phyloP scores from a whole-genome alignment of 768 basidiomycete genomes.

The Tylopilus intermedius region DNA sequence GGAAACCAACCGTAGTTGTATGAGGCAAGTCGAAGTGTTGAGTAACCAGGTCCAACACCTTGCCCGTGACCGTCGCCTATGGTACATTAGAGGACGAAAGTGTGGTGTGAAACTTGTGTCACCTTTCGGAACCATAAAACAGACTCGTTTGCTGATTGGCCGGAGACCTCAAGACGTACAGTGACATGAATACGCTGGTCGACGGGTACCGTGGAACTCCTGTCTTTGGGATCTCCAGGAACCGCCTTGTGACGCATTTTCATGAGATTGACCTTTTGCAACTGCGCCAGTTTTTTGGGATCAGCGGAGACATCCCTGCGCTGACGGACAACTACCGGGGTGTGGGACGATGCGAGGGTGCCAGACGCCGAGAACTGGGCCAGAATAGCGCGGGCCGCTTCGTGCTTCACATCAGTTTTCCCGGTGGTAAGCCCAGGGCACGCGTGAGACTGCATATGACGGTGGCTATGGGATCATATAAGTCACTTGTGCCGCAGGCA shows the following conservation, averaged over 20 bases:
- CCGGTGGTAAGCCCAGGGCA: slow-evolving; percentile 35
- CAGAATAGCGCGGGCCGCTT: slow-evolving; percentile 48
- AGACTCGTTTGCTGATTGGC: slow-evolving; percentile 34
- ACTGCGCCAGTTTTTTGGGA: slow-evolving; percentile 49
- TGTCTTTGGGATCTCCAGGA: slow-evolving; percentile 59
- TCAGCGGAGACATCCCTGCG: slow-evolving; percentile 39
- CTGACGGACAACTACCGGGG: slow-evolving; percentile 27
- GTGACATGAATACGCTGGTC: slow-evolving; percentile 58
- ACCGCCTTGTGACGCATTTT: slow-evolving; percentile 69
- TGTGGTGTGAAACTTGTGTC: neutral
- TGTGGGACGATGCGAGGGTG: slow-evolving; percentile 11
- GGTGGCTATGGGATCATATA: slow-evolving; percentile 45
- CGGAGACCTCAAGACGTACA: slow-evolving; percentile 30
- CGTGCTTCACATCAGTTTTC: slow-evolving; percentile 33
- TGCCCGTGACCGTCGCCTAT: slow-evolving; percentile 55
- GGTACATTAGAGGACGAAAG: slow-evolving; percentile 3
- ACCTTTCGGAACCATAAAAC: slow-evolving; percentile 75
- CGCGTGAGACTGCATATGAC: slow-evolving; percentile 57
- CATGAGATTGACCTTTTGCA: slow-evolving; percentile 60
- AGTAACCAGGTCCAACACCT: slow-evolving; percentile 54
- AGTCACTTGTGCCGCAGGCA: slow-evolving; percentile 6
- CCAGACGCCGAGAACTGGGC: slow-evolving; percentile 40
- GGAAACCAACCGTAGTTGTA: slow-evolving; percentile 12
- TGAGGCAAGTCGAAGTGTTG: slow-evolving; percentile 16
- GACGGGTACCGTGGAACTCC: slow-evolving; percentile 38